Conservation (phyloP, 768 basidiomycete genomes). For the Suillus americanus region DNA sequence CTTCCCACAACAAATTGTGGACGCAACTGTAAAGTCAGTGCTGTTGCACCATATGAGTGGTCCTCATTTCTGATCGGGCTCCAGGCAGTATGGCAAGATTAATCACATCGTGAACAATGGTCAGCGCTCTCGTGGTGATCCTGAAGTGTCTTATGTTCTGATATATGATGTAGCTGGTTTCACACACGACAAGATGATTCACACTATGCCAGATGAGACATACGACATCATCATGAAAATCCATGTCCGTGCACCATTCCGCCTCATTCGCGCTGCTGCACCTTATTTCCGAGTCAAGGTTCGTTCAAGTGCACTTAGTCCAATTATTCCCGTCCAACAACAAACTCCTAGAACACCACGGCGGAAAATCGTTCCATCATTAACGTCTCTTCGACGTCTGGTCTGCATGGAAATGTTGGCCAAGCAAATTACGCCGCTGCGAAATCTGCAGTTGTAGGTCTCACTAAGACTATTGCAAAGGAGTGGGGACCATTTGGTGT, state of each 20-base stretch:
- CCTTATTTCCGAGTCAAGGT: conserved; percentile 83
- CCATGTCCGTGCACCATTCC: conserved; percentile 85
- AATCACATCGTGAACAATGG: conserved; percentile 88
- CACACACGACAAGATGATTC: conserved; percentile 86
- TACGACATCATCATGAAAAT: conserved; percentile 83
- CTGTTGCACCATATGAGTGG: neutral
- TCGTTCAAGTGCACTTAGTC: conserved; percentile 4
- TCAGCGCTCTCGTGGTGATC: conserved; percentile 20
- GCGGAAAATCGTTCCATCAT: conserved; percentile 73
- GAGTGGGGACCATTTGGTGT: conserved; percentile 86
- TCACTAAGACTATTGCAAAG: conserved; percentile 85
- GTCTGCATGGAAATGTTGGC: conserved; percentile 85
- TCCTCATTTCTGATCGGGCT: neutral
- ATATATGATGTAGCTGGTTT: conserved; percentile 52
- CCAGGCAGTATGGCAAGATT: conserved; percentile 71
- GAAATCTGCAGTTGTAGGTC: conserved; percentile 73
- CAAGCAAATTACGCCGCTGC: conserved; percentile 83
- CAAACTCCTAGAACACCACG: conserved; percentile 42
- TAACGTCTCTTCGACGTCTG: conserved; percentile 82
- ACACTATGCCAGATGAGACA: conserved; percentile 80
- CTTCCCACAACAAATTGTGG: conserved; percentile 76
- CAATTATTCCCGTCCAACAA: neutral
- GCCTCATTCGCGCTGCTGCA: conserved; percentile 79
- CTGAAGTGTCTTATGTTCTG: neutral
- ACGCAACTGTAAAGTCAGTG: conserved; percentile 71